phyloP scores from a whole-genome alignment of 2,329 filamentous ascomycete genomes.

The Parascedosporium putredinis region DNA sequence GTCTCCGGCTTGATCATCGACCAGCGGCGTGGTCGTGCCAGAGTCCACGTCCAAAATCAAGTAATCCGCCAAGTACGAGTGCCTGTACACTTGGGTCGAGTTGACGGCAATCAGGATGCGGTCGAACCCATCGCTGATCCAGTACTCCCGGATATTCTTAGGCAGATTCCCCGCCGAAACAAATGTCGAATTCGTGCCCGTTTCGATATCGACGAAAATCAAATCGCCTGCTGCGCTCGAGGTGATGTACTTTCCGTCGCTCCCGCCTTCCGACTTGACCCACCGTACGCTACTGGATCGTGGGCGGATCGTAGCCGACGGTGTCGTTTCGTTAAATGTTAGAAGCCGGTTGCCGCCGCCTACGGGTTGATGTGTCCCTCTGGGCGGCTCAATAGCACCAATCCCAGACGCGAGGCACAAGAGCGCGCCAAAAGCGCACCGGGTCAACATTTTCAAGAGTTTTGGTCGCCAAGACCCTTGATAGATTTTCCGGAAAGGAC shows the following conservation, averaged over 20 bases:
- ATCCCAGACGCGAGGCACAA: neutral
- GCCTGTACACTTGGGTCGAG: constrained; percentile 56
- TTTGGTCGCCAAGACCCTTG: no score
- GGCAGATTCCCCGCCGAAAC: constrained; percentile 48
- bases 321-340: constrained; percentile 50
- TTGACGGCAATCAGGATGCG: constrained; percentile 54
- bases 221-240: constrained; percentile 39
- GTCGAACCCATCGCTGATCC: constrained; percentile 48
- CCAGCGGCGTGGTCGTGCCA: constrained; percentile 42
- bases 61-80: constrained; percentile 60
- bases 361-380: constrained; percentile 42
- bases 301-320: constrained; percentile 32
- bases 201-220: constrained; percentile 51
- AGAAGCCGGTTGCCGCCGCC: constrained; percentile 46
- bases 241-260: constrained; percentile 53
- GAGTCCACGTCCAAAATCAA: constrained; percentile 51
- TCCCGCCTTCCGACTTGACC: constrained; percentile 45
- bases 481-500: no score
- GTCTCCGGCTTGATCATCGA: constrained; percentile 49
- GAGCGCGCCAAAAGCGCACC: neutral
- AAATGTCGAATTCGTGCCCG: constrained; percentile 42
- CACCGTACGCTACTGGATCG: constrained; percentile 41
- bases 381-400: constrained; percentile 36
- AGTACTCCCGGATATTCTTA: constrained; percentile 43
- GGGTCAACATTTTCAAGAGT: neutral